Percentiles rank a stretch among this genome's conserved stretches.
Conservation (phyloP, 139 green algal genomes). For the Chlamydomonas schloesseri region DNA sequence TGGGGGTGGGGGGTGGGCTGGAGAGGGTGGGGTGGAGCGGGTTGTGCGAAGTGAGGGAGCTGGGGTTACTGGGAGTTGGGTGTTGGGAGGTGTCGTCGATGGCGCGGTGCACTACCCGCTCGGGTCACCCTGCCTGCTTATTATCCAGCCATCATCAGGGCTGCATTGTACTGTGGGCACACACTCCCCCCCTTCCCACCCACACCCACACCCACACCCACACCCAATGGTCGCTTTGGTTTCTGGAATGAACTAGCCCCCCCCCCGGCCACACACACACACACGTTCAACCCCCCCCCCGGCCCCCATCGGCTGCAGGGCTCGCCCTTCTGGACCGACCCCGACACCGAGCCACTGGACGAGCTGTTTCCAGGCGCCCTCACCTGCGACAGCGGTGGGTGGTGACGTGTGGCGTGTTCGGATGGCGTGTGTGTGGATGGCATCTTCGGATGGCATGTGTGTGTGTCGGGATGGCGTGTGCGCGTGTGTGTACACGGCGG, state of each 20-base stretch:
- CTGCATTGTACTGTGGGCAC: too few species aligned
- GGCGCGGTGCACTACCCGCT: too few species aligned
- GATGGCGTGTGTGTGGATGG: neutral
- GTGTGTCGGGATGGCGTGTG: neutral
- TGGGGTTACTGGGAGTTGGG: too few species aligned
- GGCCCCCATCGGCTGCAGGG: too few species aligned
- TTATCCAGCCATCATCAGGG: too few species aligned
- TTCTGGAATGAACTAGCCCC: too few species aligned
- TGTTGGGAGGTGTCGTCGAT: too few species aligned
- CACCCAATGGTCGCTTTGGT: too few species aligned
- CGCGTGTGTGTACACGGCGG: neutral
- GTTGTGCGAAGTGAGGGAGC: neutral
- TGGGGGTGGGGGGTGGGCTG: neutral
- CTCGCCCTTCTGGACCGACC: neutral
- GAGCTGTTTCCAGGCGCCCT: conserved; percentile 35
- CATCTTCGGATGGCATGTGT: neutral
- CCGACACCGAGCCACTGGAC: neutral
- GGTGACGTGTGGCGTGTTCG: too few species aligned
- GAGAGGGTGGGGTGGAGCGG: neutral
- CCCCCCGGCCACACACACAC: too few species aligned
- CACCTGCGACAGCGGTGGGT: conserved; percentile 14
- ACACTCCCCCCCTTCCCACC: neutral
- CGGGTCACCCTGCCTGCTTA: neutral
- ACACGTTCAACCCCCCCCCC: too few species aligned
- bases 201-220: too few species aligned